Percentiles rank a stretch among this genome's conserved stretches.
These are phyloP conservation scores for Argentina anserina DNA, from an alignment of 306 rosid species.

Conservation along the genomic window DNA sequence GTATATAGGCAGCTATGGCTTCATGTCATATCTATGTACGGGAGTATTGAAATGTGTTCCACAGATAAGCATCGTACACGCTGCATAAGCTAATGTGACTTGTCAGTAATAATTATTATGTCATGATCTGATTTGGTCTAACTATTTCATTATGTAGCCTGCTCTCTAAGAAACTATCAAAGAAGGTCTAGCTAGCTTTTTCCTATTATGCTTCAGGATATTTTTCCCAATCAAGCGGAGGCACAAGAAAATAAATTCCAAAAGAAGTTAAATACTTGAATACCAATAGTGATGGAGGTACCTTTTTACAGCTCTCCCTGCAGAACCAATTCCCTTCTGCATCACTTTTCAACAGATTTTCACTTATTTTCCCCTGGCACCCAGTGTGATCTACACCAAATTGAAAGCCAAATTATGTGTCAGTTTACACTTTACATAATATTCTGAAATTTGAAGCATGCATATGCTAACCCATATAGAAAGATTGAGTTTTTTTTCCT, in stretches of 20 bases:
- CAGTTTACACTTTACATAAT: background rate
- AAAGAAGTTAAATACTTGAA: background rate
- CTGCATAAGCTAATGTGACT: background rate
- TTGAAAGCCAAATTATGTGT: slow-evolving; percentile 15
- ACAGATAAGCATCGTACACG: background rate
- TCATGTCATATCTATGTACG: background rate
- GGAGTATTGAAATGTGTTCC: background rate
- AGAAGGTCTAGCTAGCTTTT: background rate
- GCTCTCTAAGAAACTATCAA: background rate
- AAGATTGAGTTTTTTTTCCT: background rate
- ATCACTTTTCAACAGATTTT: slow-evolving; percentile 24
- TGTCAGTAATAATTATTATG: background rate
- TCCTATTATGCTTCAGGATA: background rate
- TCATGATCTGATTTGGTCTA: background rate
- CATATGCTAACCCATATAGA: background rate
- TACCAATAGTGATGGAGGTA: slow-evolving; percentile 18
- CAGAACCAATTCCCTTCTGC: slow-evolving; percentile 52
- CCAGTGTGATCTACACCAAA: slow-evolving; percentile 61
- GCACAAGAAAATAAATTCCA: background rate
- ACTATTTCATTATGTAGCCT: background rate
- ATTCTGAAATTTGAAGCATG: background rate
- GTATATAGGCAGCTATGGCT: background rate
- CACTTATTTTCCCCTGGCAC: slow-evolving; percentile 40
- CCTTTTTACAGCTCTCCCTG: slow-evolving; percentile 55
- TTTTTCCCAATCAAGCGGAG: slow-evolving; percentile 1